Base-by-base conservation (phyloP, 371 early-diverging fungal species). In the Mucor racemosus region DNA sequence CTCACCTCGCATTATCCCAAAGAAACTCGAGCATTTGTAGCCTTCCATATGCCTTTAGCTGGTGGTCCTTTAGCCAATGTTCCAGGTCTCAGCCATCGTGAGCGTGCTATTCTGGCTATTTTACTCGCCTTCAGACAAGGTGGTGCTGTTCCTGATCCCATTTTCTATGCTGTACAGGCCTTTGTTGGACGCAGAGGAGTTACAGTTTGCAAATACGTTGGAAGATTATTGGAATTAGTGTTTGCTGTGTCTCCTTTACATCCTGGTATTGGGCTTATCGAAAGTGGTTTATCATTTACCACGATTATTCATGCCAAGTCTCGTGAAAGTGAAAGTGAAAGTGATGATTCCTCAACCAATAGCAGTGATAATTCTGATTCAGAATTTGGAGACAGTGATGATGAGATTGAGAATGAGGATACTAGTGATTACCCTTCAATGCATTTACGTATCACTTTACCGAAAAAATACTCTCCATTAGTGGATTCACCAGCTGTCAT, bases 41-140 rank as follows among this genome's bases (percentile, higher is more conserved):
- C 87, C 1, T 87, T 86, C 63, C 85, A 86, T 44, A 79, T 87
- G 74, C 84, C 87, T 34, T 70, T 89, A 0, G 81, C 89, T 1
- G 82, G 86, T 13, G 89, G 89, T 3, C 79, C 86, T 0, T 74
- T 87, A 9, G 80, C 86, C 15, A 86, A 87, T 62, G 74, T 86
- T 7, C 87, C 86, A 10, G 89, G 89, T 4, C 40, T 89, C 17
- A 77, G 79, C 0, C 89, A 89, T 69, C 54, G 66, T 5, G 86
- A 89, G 48, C 80, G 89, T 15, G 87, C 86, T 19, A 79, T 77
- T 14, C 65, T 89, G 10, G 78, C 88, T 0, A 74, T 86, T 5
- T 67, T 86, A 19, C 72, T 89, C 31, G 76, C 86, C 0, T 84
- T 78, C 46, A 76, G 87, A 5, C 85, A 86, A 60, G 89, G 87